Evolutionary conservation across 2,329 filamentous ascomycete genomes (phyloP).

Genomic region (Ophiostoma novo-ulmi): DNA sequence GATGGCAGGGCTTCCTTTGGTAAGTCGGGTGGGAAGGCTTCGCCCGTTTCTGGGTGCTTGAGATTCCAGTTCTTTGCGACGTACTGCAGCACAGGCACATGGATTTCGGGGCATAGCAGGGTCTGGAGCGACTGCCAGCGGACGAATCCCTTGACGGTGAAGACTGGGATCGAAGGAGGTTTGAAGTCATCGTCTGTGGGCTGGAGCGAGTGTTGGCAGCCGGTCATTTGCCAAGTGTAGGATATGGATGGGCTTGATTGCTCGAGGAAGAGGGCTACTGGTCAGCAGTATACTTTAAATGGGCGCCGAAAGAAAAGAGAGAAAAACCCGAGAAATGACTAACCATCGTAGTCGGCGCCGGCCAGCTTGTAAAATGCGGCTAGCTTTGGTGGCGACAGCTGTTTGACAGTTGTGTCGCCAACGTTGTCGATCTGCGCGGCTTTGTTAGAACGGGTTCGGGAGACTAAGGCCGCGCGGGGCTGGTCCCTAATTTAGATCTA

Average conservation of each 20-base stretch:
- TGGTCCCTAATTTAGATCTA: neutral
- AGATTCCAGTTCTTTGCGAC: conserved; percentile 74
- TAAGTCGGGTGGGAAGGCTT: conserved; percentile 57
- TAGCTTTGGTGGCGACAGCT: conserved; percentile 62
- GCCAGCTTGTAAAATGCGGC: conserved; percentile 72
- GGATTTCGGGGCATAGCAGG: conserved; percentile 78
- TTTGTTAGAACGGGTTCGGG: conserved; percentile 15
- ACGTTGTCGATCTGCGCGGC: conserved; percentile 49
- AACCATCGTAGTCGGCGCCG: conserved; percentile 58
- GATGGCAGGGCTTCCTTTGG: conserved; percentile 62
- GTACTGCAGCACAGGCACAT: conserved; percentile 75
- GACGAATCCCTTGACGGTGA: conserved; percentile 80
- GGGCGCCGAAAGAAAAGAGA: neutral
- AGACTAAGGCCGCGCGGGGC: conserved; percentile 7
- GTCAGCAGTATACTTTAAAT: conserved; percentile 44
- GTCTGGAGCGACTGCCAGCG: conserved; percentile 93
- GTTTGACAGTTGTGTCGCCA: conserved; percentile 50
- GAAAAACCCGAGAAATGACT: neutral
- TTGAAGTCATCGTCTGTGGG: conserved; percentile 65
- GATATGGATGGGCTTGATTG: conserved; percentile 71
- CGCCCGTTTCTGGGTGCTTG: conserved; percentile 66
- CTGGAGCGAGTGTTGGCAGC: conserved; percentile 82
- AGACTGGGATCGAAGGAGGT: conserved; percentile 70
- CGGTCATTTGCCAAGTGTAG: conserved; percentile 86
- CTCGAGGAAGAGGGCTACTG: conserved; percentile 72